These are phyloP conservation scores for Colletotrichum limetticola DNA, from an alignment of 2,329 filamentous ascomycete genomes.

Conservation along the genomic window DNA sequence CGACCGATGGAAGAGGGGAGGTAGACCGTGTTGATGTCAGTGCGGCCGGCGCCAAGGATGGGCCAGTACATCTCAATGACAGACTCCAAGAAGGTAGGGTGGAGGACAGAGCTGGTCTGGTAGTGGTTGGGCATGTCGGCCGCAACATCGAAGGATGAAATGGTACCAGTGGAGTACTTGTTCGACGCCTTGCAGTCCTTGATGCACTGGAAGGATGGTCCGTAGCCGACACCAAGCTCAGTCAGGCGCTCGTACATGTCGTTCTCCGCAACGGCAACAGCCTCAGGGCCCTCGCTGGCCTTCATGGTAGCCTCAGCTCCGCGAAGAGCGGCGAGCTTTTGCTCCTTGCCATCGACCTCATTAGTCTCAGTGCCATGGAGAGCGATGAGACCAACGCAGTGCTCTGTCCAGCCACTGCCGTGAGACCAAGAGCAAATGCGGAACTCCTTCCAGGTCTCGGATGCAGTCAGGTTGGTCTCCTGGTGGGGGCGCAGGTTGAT, in stretches of 20 bases:
- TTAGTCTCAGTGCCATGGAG: slow-evolving; percentile 50
- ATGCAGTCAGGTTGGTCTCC: slow-evolving; percentile 53
- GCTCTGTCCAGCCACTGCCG: slow-evolving; percentile 65
- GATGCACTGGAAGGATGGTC: slow-evolving; percentile 62
- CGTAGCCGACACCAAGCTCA: slow-evolving; percentile 60
- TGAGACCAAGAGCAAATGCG: slow-evolving; percentile 64
- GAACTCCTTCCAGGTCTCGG: slow-evolving; percentile 66
- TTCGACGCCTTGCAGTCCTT: slow-evolving; percentile 52
- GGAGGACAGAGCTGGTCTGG: slow-evolving; percentile 36
- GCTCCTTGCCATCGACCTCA: slow-evolving; percentile 50
- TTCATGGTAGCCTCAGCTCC: slow-evolving; percentile 44
- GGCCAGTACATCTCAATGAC: slow-evolving; percentile 44
- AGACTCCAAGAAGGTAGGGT: slow-evolving; percentile 38
- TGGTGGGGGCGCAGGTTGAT: slow-evolving; percentile 55
- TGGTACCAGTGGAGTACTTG: slow-evolving; percentile 30
- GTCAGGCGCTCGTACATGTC: slow-evolving; percentile 59
- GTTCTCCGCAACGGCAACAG: slow-evolving; percentile 36
- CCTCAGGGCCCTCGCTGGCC: slow-evolving; percentile 42
- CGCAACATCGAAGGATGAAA: slow-evolving; percentile 28
- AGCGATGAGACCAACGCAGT: slow-evolving; percentile 65
- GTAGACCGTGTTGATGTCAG: slow-evolving; percentile 45
- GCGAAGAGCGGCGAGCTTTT: slow-evolving; percentile 39
- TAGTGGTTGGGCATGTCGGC: slow-evolving; percentile 38
- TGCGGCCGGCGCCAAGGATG: slow-evolving; percentile 43
- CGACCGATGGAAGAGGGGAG: slow-evolving; percentile 46